These are phyloP conservation scores for Monilinia fructicola DNA, from an alignment of 2,329 filamentous ascomycete genomes.

Conservation along the genomic window DNA sequence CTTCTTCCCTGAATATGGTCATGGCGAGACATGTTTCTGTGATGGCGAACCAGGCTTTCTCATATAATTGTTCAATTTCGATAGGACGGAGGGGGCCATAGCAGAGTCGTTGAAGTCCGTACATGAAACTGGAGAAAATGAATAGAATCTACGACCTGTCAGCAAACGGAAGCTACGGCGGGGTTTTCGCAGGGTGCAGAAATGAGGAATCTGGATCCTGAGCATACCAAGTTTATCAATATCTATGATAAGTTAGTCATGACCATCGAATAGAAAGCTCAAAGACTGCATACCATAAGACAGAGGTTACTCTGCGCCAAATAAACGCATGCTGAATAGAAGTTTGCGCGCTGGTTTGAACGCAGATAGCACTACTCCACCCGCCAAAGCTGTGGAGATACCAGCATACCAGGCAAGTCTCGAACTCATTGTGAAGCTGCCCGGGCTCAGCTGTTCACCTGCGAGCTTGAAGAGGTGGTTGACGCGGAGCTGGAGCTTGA, in stretches of 20 bases:
- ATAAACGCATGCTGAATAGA: slow-evolving; percentile 97
- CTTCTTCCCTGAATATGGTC: slow-evolving; percentile 95
- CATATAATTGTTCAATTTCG: slow-evolving; percentile 95
- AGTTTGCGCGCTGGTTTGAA: slow-evolving; percentile 96
- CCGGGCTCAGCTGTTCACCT: background rate
- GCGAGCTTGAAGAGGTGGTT: background rate
- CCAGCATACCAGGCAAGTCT: slow-evolving; percentile 52
- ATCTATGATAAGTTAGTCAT: slow-evolving; percentile 55
- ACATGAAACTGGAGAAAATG: slow-evolving; percentile 75
- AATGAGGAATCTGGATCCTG: background rate
- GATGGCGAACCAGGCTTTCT: slow-evolving; percentile 96
- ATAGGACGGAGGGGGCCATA: slow-evolving; percentile 88
- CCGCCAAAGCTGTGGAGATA: slow-evolving; percentile 78
- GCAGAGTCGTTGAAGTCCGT: slow-evolving; percentile 83
- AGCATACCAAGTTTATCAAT: slow-evolving; percentile 70
- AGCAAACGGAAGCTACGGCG: slow-evolving; percentile 16
- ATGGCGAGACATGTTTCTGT: slow-evolving; percentile 96
- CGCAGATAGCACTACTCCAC: slow-evolving; percentile 80
- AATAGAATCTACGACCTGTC: slow-evolving; percentile 58
- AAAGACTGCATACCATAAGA: slow-evolving; percentile 66
- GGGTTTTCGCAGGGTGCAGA: background rate
- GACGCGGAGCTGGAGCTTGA: background rate
- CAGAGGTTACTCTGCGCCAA: slow-evolving; percentile 95
- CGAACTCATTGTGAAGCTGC: slow-evolving; percentile 30
- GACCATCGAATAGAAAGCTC: background rate